Evolutionary conservation across 2,329 filamentous ascomycete genomes (phyloP).

Genomic region (Monosporascus ibericus): DNA sequence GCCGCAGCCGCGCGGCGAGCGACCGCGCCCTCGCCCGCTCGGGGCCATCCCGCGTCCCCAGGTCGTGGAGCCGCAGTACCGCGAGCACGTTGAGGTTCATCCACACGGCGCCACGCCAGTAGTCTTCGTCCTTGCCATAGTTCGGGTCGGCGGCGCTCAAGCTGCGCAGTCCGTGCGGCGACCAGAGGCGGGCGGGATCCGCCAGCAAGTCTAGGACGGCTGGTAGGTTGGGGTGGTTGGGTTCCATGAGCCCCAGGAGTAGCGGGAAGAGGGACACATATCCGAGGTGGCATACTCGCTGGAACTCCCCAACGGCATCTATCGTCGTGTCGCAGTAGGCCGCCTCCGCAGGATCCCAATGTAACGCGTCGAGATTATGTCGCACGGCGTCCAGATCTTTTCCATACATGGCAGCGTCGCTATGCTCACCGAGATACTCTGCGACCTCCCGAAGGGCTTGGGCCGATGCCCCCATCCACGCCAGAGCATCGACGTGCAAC

Average conservation of each 20-base stretch:
- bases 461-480: conserved; percentile 91
- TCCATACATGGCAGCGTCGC: conserved; percentile 67
- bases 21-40: conserved; percentile 4
- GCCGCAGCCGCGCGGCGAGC: conserved; percentile 13
- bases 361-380: conserved; percentile 79
- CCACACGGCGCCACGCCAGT: conserved; percentile 18
- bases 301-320: conserved; percentile 12
- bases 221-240: conserved; percentile 9
- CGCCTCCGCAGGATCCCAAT: conserved; percentile 74
- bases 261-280: conserved; percentile 14
- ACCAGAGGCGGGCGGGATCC: conserved; percentile 10
- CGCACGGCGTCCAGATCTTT: conserved; percentile 68
- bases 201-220: conserved; percentile 9
- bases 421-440: conserved; percentile 59
- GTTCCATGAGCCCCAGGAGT: conserved; percentile 12
- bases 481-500: conserved; percentile 84
- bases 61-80: conserved; percentile 46
- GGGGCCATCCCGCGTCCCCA: conserved; percentile 2
- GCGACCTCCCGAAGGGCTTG: conserved; percentile 73
- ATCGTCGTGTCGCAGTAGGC: conserved; percentile 90
- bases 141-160: conserved; percentile 8
- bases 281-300: conserved; percentile 13
- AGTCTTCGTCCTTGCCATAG: conserved; percentile 14
- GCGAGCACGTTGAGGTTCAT: conserved; percentile 35
- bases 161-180: conserved; percentile 11